A percentile compares a stretch with the other conserved stretches of the same genome.
Evolutionary conservation across 768 basidiomycete genomes (phyloP).

Genomic region (Lactarius trivialis): DNA sequence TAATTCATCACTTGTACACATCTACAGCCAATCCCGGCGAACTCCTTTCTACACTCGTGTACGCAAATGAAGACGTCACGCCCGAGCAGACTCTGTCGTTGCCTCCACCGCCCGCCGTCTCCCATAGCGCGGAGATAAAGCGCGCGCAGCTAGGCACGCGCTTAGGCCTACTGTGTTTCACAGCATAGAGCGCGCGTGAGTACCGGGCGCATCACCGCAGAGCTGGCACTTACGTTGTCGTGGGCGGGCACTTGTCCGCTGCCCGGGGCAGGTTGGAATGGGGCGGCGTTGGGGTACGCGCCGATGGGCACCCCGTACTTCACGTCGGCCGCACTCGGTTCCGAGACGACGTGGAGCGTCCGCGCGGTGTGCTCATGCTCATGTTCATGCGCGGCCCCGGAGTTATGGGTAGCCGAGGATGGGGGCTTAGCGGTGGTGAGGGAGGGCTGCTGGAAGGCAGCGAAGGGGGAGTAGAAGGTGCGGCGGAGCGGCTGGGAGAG

Average conservation of each 20-base stretch:
- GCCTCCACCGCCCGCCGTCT: slow-evolving; percentile 40
- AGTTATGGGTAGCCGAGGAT: slow-evolving; percentile 22
- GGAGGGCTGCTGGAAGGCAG: slow-evolving; percentile 39
- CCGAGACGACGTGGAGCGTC: slow-evolving; percentile 62
- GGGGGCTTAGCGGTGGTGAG: slow-evolving; percentile 32
- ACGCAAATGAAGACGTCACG: slow-evolving; percentile 34
- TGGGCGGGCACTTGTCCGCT: slow-evolving; percentile 13
- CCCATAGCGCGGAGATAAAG: slow-evolving; percentile 38
- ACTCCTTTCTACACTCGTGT: slow-evolving; percentile 33
- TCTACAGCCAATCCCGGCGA: slow-evolving; percentile 41
- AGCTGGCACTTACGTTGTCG: slow-evolving; percentile 32
- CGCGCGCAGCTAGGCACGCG: slow-evolving; percentile 43
- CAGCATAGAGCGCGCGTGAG: slow-evolving; percentile 34
- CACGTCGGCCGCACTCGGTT: slow-evolving; percentile 56
- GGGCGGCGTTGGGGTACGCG: slow-evolving; percentile 38
- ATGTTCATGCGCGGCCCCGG: slow-evolving; percentile 50
- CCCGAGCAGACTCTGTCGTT: slow-evolving; percentile 32
- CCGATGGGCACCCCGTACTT: slow-evolving; percentile 69
- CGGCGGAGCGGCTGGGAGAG: slow-evolving; percentile 34
- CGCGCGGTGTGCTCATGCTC: slow-evolving; percentile 50
- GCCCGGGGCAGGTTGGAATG: slow-evolving; percentile 35
- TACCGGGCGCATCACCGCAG: slow-evolving; percentile 37
- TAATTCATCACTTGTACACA: slow-evolving; percentile 33
- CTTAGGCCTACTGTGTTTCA: slow-evolving; percentile 40
- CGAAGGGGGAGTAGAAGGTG: slow-evolving; percentile 61